Percentiles rank a stretch among this genome's conserved stretches.
These are phyloP conservation scores for Striga asiatica DNA, from an alignment of 257 asterid species.

Conservation along the genomic window DNA sequence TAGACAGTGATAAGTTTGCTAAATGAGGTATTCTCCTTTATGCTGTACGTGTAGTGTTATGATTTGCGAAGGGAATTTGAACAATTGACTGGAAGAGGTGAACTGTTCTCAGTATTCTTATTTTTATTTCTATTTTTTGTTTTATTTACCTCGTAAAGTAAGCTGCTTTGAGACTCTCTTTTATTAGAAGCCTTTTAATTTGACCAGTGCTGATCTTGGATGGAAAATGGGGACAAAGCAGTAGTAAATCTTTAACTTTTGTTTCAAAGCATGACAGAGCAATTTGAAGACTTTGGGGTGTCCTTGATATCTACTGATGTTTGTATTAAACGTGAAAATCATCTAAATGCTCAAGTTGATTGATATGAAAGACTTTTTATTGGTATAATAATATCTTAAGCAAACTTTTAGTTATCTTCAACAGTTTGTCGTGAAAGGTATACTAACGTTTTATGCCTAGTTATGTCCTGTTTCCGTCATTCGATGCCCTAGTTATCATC, in stretches of 20 bases:
- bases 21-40: neutral
- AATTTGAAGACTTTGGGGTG: neutral
- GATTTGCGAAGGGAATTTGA: conserved; percentile 6
- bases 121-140: too few relatives aligned
- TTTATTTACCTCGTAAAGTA: conserved; percentile 3
- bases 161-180: neutral
- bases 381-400: neutral
- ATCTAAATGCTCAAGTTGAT: too few relatives aligned
- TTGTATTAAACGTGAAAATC: too few relatives aligned
- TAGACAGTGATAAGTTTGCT: neutral
- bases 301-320: conserved; percentile 9
- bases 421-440: too few relatives aligned
- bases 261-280: neutral
- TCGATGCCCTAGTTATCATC: neutral
- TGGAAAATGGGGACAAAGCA: conserved; percentile 1
- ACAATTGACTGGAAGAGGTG: conserved; percentile 10
- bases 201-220: neutral
- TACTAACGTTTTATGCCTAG: neutral
- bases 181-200: neutral
- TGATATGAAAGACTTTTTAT: neutral
- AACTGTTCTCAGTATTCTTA: neutral
- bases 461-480: neutral
- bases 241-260: neutral
- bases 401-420: too few relatives aligned
- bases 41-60: too few relatives aligned